Base-by-base conservation (phyloP, 352 stramenopile species). In the Phytophthora agathidicida region DNA sequence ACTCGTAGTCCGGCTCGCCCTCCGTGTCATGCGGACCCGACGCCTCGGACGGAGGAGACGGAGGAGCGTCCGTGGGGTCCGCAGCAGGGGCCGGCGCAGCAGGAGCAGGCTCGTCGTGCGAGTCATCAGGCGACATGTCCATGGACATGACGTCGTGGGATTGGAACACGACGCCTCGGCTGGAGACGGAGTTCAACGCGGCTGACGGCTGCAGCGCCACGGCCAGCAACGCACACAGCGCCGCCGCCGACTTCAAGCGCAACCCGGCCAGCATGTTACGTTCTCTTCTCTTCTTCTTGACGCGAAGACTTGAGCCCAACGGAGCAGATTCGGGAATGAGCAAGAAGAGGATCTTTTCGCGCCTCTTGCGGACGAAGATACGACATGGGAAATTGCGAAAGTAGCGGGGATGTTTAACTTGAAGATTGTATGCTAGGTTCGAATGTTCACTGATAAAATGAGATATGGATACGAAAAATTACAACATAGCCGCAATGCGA, bases 1-100 rank as follows among this genome's bases (percentile, higher is more conserved):
- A 90, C 43, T 90, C 55, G 41, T 75, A 75, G 49, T 75, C 65
- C 1, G 65, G 65, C 9, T 19, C 13, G 16, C 61, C 65, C 2
- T 24, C 20, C 5, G 54, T 58, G 32, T 75, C 65, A 11, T 58
- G 43, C 22, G 67, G 67, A 8, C 56, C 67, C 10, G 46, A 20
- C n/a, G n/a, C n/a, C 14, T 50, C 31, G 4, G 44, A 1, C 23
- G 50, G 54, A 2, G 49, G 47, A 6, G 58, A 26, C 13, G 30
- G 45, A 1, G 51, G 33, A 2, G 36, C 50, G 3, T 59, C 46
- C 36, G 50, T 48, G 2, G 50, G 19, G 10, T 13, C 39, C n/a
- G 42, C 50, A 3, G 56, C 31, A 13, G 62, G 24, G 3, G 38
- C 14, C 14, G 45, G 45, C 6, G 51, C n/a, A 6, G 47, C 43